phyloP scores from a whole-genome alignment of 106 monocot species.

The Dioscorea dumetorum region DNA sequence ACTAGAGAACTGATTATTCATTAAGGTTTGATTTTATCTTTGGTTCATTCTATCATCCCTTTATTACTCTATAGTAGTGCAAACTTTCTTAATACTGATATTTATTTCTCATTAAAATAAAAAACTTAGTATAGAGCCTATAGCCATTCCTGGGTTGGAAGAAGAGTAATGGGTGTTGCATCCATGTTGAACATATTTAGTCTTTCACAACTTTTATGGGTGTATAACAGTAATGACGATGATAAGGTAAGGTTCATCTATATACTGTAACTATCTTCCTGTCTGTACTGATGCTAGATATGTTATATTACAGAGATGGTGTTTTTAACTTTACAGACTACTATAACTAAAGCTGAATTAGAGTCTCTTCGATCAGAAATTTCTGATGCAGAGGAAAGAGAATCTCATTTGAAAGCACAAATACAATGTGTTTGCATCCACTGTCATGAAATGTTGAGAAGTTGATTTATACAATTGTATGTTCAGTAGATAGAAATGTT shows the following conservation, averaged over 20 bases:
- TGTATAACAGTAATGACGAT: conserved; percentile 24
- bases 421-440: background rate
- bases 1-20: conserved; percentile 20
- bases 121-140: too few relatives aligned
- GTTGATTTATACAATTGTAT: background rate
- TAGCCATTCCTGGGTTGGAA: conserved; percentile 38
- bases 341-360: conserved; percentile 60
- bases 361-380: too few relatives aligned
- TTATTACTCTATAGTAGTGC: conserved; percentile 2
- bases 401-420: conserved; percentile 71
- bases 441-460: background rate
- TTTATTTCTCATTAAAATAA: too few relatives aligned
- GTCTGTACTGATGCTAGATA: background rate
- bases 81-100: conserved; percentile 14
- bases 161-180: conserved; percentile 47
- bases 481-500: background rate
- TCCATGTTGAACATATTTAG: conserved; percentile 69
- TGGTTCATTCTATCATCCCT: conserved; percentile 1
- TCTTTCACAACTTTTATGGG: too few relatives aligned
- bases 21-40: conserved; percentile 37
- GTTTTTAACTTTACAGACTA: conserved; percentile 34
- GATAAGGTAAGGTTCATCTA: conserved; percentile 56
- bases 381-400: conserved; percentile 76
- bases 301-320: background rate
- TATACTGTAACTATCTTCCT: background rate